Evolutionary conservation across 2,329 filamentous ascomycete genomes (phyloP), one percentile per base, ranked within the genome.

Genomic region (Apiospora malaysiana): DNA sequence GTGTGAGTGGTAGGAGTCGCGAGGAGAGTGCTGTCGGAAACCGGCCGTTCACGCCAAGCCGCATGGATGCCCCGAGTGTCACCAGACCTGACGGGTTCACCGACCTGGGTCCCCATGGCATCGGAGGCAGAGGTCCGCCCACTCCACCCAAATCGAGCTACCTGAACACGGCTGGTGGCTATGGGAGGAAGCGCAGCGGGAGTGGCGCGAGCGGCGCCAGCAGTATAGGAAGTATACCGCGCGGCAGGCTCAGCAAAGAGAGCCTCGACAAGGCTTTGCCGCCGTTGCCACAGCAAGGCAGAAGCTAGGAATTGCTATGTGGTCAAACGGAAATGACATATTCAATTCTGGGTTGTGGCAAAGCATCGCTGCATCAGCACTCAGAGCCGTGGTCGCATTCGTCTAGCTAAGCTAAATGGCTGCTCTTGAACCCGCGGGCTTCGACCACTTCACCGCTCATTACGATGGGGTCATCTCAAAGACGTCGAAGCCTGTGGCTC

Each of bases 181-280:
- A 69, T 72, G 71, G 56, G 75, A 73, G 77, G 27, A 79, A 75
- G 21, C 74, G 75, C 40, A 79, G 77, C 43, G 69, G 72, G 25
- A 77, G 72, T 63, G 70, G 71, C 12, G 68, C 70, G 63, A 75
- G 73, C 37, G 75, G 73, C 66, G 78, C 78, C 42, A 79, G 79
- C 32, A 77, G 77, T 10, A 76, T 79, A 25, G 77, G 78, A 4
- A 80, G 76, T 71, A 75, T 83, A 56, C 47, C 77, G 18, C 79
- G 80, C 47, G 73, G 78, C 42, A 81, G 80, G 72, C 75, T 88
- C 71, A 88, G 87, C 78, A 85, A 85, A 66, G 86, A 88, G 51
- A 90, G 88, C 73, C 80, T 91, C 59, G 87, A 91, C 74, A 91
- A 91, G 80, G 84, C 85, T 14, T 78, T 91, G 66, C 89, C 89